These are phyloP conservation scores for Penicillium angulare DNA, from an alignment of 495 filamentous ascomycete species.

Conservation along the genomic window DNA sequence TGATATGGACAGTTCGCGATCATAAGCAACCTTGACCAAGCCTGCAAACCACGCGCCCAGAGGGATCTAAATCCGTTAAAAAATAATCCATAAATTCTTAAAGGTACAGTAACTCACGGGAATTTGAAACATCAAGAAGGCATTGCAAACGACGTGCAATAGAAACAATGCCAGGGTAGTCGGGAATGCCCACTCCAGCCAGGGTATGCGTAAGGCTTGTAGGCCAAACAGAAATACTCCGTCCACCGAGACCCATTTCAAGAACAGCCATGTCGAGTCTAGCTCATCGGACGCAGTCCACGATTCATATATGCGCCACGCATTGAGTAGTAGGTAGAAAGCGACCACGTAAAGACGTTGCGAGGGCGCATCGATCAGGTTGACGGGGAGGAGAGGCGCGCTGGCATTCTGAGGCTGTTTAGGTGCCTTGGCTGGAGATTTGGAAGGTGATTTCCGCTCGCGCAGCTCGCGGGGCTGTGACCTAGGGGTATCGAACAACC, in stretches of 20 bases:
- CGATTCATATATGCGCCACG: slow-evolving; percentile 85
- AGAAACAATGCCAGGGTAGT: slow-evolving; percentile 66
- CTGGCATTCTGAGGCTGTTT: slow-evolving; percentile 24
- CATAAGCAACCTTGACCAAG: slow-evolving; percentile 73
- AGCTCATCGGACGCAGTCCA: slow-evolving; percentile 71
- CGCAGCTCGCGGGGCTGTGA: slow-evolving; percentile 27
- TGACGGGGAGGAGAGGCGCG: slow-evolving; percentile 69
- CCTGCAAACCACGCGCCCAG: slow-evolving; percentile 65
- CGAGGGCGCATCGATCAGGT: slow-evolving; percentile 77
- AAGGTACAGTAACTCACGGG: slow-evolving; percentile 53
- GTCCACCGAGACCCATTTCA: slow-evolving; percentile 91
- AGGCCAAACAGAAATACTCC: slow-evolving; percentile 78
- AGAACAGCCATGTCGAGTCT: slow-evolving; percentile 79
- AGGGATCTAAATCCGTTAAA: slow-evolving; percentile 52
- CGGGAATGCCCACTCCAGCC: slow-evolving; percentile 83
- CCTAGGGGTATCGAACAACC: slow-evolving; percentile 32
- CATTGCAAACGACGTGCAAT: slow-evolving; percentile 67
- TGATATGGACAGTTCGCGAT: slow-evolving; percentile 85
- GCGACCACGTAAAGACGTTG: slow-evolving; percentile 84
- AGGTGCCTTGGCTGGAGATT: slow-evolving; percentile 24
- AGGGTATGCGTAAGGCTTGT: slow-evolving; percentile 84
- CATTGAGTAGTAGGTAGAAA: slow-evolving; percentile 67
- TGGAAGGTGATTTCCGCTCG: slow-evolving; percentile 18
- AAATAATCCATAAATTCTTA: not conserved
- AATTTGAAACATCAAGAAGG: slow-evolving; percentile 88